Base-by-base conservation (phyloP, 371 early-diverging fungal species). In the Rhizopus stolonifer region DNA sequence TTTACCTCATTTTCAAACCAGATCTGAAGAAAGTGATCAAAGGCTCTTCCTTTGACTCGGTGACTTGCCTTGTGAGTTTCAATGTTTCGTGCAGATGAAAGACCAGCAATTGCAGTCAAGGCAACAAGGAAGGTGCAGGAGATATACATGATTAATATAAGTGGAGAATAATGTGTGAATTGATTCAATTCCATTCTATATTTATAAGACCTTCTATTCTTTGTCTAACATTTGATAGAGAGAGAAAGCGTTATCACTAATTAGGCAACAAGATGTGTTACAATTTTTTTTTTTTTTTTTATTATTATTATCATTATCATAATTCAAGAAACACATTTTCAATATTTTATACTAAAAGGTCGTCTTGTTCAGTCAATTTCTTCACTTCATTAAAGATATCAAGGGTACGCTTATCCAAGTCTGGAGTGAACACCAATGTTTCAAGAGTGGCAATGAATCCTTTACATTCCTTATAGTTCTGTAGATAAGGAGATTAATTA, bases 381-480 rank as follows among this genome's bases (percentile, higher is more conserved):
- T 62, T 67, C n/a, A 81, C 75, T 59, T 83, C 80, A 38, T 66
- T 49, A 73, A 87, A 89, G 11, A 87, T 71, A 39, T 65, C 53
- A 3, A 49, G 59, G 46, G 86, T 76, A 40, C 77, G 62, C 0
- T 62, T 48, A 64, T 89, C 86, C 8, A 83, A 44, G n/a, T 80
- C 79, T 6, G 69, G 65, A n/a, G 80, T 79, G 52, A 91, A 93
- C 11, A 88, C 87, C 21, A 84, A 68, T 11, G 72, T 71, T 58
- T 91, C 93, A 19, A 93, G 69, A 0, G 86, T 85, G 10, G 70
- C 64, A 25, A 79, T 69, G 52, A 87, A 79, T 3, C 69, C 77
- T 39, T 82, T 69, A 33, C 90, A 75, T 61, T 89, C 89, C 44
- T 72, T 69, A 47, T 78, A 79, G 55, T 90, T 84, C 74, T 88